Percentiles rank a stretch among this genome's conserved stretches.
phyloP scores from a whole-genome alignment of 2,329 filamentous ascomycete genomes.

The Aspergillus flavus region DNA sequence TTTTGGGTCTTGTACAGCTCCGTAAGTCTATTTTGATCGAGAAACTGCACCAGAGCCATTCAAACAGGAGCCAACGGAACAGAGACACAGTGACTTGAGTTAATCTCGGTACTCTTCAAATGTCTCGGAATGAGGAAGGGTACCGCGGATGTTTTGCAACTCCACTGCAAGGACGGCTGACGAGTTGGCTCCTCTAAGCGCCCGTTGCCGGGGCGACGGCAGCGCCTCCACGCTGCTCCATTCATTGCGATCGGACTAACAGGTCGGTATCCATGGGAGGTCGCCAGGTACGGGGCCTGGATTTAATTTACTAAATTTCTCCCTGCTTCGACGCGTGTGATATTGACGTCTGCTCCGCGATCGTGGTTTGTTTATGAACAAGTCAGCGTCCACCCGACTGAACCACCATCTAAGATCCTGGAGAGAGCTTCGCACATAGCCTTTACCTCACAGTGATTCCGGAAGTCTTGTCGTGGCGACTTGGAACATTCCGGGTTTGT shows the following conservation, averaged over 20 bases:
- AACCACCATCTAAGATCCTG: not conserved
- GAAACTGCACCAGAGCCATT: not conserved
- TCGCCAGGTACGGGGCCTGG: conserved; percentile 3
- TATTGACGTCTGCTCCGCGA: not conserved
- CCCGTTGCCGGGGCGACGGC: conserved; percentile 6
- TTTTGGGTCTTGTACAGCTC: not conserved
- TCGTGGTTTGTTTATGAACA: conserved; percentile 5
- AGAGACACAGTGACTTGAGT: not conserved
- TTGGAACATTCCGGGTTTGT: conserved; percentile 1
- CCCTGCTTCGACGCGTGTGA: not conserved
- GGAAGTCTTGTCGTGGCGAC: not conserved
- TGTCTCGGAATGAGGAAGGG: not conserved
- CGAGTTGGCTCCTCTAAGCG: not conserved
- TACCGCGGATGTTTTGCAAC: not conserved
- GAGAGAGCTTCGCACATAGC: not conserved
- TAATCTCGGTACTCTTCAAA: not conserved
- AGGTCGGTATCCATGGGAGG: not conserved
- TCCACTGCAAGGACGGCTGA: not conserved
- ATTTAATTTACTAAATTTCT: not conserved
- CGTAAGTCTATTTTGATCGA: not conserved
- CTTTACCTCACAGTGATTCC: not conserved
- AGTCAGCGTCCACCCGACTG: not conserved
- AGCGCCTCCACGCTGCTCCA: conserved; percentile 4
- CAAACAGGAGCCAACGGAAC: not conserved
- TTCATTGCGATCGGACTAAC: conserved; percentile 4